These are phyloP conservation scores for Azolla pinnata DNA, from an alignment of 75 land plant genomes.

Conservation along the genomic window DNA sequence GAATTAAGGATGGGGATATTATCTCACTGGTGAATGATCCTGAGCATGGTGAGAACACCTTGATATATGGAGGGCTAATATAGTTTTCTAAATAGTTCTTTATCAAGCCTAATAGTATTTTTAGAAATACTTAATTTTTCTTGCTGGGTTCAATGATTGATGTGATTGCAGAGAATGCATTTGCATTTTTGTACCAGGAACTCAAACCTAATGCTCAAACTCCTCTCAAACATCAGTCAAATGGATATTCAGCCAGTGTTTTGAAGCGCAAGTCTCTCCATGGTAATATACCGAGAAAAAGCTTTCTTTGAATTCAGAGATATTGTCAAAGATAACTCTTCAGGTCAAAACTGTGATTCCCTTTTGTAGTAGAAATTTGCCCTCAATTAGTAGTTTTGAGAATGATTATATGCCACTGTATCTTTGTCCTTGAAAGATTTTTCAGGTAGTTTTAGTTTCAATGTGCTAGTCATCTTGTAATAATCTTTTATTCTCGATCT, in stretches of 20 bases:
- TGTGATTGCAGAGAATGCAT: constrained; percentile 53
- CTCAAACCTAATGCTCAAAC: constrained; percentile 19
- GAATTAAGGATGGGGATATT: constrained; percentile 74
- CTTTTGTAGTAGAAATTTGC: too few relatives aligned
- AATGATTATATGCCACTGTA: too few relatives aligned
- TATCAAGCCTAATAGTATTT: background rate
- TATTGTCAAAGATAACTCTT: too few relatives aligned
- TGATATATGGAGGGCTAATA: too few relatives aligned
- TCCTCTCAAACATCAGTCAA: background rate
- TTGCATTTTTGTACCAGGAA: constrained; percentile 82
- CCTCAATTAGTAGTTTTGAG: too few relatives aligned
- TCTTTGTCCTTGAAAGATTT: too few relatives aligned
- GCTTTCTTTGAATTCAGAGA: too few relatives aligned
- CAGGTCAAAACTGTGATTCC: too few relatives aligned
- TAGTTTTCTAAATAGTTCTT: too few relatives aligned
- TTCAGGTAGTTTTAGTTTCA: too few relatives aligned
- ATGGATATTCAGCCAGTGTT: constrained; percentile 9
- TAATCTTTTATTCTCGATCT: too few relatives aligned
- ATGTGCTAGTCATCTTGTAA: too few relatives aligned
- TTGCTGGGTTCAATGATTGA: background rate
- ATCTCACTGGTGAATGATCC: constrained; percentile 63
- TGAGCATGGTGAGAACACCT: constrained; percentile 74
- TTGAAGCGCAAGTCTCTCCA: constrained; percentile 55
- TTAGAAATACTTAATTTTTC: background rate
- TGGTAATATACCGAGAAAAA: constrained; percentile 5